Conservation (phyloP, 2,329 filamentous ascomycete genomes). For the Ceratocystis alfenasii region DNA sequence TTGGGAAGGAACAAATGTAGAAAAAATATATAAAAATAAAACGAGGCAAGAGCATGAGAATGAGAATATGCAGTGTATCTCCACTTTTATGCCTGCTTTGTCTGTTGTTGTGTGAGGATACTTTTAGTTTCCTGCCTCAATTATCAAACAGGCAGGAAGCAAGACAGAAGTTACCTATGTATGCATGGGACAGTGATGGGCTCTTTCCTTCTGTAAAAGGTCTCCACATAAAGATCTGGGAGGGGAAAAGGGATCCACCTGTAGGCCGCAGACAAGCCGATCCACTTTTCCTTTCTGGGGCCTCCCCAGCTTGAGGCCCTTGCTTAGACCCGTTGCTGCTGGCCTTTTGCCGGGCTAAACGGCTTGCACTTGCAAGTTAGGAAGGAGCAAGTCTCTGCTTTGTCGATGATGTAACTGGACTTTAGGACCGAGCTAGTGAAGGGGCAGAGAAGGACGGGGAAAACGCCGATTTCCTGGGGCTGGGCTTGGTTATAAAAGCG, state of each 20-base stretch:
- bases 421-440: not conserved
- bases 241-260: not conserved
- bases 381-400: not conserved
- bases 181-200: not conserved
- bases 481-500: not conserved
- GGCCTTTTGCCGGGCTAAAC: not conserved
- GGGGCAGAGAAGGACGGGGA: not conserved
- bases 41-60: not conserved
- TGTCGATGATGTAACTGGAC: constrained; percentile 5
- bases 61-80: not conserved
- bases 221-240: not conserved
- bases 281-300: not conserved
- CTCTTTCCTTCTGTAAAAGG: not conserved
- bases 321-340: not conserved
- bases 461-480: not conserved
- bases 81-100: not conserved
- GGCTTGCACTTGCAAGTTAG: not conserved
- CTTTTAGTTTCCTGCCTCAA: constrained; percentile 1
- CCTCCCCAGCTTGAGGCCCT: not conserved
- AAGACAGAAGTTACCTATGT: not conserved
- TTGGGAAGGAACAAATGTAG: not conserved
- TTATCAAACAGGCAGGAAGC: not conserved
- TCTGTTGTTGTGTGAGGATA: constrained; percentile 1
- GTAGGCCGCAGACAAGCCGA: not conserved
- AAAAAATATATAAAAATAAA: not conserved